phyloP scores from a whole-genome alignment of 2,329 filamentous ascomycete genomes.

The Furcasterigmium furcatum region DNA sequence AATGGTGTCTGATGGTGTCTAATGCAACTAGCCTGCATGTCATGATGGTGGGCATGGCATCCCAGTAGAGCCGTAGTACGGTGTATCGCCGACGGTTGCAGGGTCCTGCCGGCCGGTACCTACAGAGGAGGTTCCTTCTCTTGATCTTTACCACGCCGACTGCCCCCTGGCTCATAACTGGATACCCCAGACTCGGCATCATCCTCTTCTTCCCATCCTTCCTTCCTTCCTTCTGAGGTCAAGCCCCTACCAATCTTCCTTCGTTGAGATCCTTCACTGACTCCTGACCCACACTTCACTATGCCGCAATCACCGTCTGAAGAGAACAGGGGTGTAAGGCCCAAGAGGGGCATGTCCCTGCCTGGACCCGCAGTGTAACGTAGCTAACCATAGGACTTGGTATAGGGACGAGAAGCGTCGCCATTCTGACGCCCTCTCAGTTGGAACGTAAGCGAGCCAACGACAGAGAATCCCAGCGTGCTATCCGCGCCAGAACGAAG shows the following conservation, averaged over 20 bases:
- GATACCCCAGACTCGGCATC: constrained; percentile 5
- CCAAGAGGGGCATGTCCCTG: constrained; percentile 38
- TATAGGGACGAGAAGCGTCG: constrained; percentile 69
- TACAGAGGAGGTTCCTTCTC: too few relatives aligned
- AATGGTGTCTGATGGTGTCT: neutral
- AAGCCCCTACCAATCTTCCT: neutral
- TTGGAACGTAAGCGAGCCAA: constrained; percentile 88
- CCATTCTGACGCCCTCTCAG: constrained; percentile 83
- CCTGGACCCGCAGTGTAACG: neutral
- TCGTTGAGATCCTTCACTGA: neutral
- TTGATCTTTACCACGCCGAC: neutral
- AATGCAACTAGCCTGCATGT: constrained; percentile 1
- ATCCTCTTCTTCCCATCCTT: constrained; percentile 3
- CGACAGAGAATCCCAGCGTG: constrained; percentile 85
- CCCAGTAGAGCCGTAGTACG: too few relatives aligned
- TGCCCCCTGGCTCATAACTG: constrained; percentile 5
- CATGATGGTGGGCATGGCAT: too few relatives aligned
- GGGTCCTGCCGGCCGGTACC: too few relatives aligned
- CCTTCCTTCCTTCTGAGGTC: constrained; percentile 1
- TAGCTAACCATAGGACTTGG: too few relatives aligned
- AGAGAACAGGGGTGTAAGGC: constrained; percentile 37
- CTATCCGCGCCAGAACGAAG: constrained; percentile 83
- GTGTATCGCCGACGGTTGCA: too few relatives aligned
- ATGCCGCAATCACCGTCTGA: constrained; percentile 40
- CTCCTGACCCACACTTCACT: constrained; percentile 5